A percentile compares a stretch with the other conserved stretches of the same genome.
These are phyloP conservation scores for Colletotrichum sp. DNA, from an alignment of 2,329 filamentous ascomycete species.

Conservation along the genomic window DNA sequence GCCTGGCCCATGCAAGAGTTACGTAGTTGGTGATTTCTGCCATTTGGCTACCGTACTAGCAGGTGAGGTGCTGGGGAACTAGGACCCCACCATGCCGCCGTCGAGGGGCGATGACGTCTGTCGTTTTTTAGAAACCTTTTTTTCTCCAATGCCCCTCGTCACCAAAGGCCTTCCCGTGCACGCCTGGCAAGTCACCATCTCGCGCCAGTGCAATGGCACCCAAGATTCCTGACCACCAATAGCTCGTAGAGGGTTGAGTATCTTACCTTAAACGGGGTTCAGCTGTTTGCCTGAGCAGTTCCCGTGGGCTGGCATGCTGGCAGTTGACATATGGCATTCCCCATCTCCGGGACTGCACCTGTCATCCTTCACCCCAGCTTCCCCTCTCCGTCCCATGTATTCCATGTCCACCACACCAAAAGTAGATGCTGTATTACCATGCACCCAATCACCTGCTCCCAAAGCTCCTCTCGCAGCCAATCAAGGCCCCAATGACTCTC, in stretches of 20 bases:
- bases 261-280: background rate
- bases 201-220: background rate
- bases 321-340: background rate
- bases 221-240: background rate
- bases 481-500: background rate
- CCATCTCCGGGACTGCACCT: background rate
- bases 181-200: background rate
- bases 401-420: background rate
- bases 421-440: background rate
- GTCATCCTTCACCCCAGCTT: conserved; percentile 9
- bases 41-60: background rate
- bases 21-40: conserved; percentile 8
- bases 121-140: background rate
- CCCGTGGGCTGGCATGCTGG: background rate
- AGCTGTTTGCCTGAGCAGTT: background rate
- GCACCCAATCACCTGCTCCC: conserved; percentile 6
- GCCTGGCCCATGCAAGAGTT: conserved; percentile 15
- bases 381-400: conserved; percentile 5
- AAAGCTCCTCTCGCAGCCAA: background rate
- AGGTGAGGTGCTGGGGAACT: background rate
- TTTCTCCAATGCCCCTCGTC: background rate
- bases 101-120: conserved; percentile 19
- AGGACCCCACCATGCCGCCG: conserved; percentile 9
- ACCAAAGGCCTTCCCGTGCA: background rate
- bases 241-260: background rate